Base-by-base conservation (phyloP, 441 rosid species). In the Jatropha multifida region DNA sequence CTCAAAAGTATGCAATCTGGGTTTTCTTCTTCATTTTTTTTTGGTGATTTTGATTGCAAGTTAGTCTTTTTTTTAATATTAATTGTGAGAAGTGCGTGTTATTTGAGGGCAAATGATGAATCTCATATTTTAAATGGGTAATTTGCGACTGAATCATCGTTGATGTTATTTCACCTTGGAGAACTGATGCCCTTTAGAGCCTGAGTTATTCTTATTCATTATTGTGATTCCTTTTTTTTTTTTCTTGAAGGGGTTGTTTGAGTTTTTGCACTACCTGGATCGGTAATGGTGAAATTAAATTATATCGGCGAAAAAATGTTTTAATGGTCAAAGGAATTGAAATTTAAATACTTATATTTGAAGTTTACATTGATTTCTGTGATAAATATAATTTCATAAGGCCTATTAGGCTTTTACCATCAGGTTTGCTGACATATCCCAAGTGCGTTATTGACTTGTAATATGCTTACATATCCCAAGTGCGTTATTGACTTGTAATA, bases 151-250 rank as follows among this genome's bases (percentile, higher is more conserved):
- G 87, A 83, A 74, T 23, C 5, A 52, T 63, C 73, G 26, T 74
- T 82, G 83, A 83, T 83, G 86, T 81, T 74, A n/a, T 76, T 67
- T 75, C 84, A 86, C 84, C 84, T 82, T 86, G 87, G 83, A 82
- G 83, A 82, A 13, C 85, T 80, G 81, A 81, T 86, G 86, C 84
- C 83, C 71, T 26, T 41, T 26, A 15, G 32, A 32, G 32, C 2
- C 32, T 32, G 32, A 1, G 2, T 32, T 32, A 32, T 32, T 32
- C 2, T 2, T 32, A 32, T 32, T 32, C 0, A 32, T 32, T 32
- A 32, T 0, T 32, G 32, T 32, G 23, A 23, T 23, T 23, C 23
- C 0, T 23, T 23, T 23, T 32, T 32, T 1, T 32, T 32, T 32
- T 0, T 32, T 23, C 23, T 1, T 32, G 32, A 32, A 32, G 32